Evolutionary conservation across 2,329 filamentous ascomycete genomes (phyloP).

Genomic region (Zymoseptoria ardabiliae): DNA sequence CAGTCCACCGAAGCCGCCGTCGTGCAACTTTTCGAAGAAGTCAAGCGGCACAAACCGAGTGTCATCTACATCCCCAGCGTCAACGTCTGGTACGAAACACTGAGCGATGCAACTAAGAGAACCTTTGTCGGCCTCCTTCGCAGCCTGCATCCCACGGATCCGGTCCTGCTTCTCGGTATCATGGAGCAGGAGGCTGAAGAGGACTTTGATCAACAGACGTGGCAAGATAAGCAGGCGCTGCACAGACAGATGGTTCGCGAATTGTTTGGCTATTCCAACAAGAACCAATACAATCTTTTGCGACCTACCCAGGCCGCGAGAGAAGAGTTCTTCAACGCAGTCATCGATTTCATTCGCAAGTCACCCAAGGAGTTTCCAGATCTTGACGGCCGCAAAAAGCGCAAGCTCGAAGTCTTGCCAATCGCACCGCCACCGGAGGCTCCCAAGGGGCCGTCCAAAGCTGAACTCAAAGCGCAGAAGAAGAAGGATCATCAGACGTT

Average conservation of each 20-base stretch:
- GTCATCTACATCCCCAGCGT: slow-evolving; percentile 91
- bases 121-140: slow-evolving; percentile 78
- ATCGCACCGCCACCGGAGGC: slow-evolving; percentile 61
- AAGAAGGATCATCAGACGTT: slow-evolving; percentile 76
- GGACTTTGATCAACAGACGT: slow-evolving; percentile 40
- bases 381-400: slow-evolving; percentile 75
- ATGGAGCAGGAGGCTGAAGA: slow-evolving; percentile 60
- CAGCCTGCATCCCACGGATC: slow-evolving; percentile 81
- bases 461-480: slow-evolving; percentile 71
- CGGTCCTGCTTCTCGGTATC: slow-evolving; percentile 80
- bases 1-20: slow-evolving; percentile 74
- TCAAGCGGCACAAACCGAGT: slow-evolving; percentile 88
- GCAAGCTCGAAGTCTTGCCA: slow-evolving; percentile 69
- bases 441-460: slow-evolving; percentile 56
- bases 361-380: slow-evolving; percentile 82
- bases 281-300: slow-evolving; percentile 64
- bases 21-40: slow-evolving; percentile 83
- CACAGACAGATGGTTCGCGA: slow-evolving; percentile 55
- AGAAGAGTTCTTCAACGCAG: slow-evolving; percentile 68
- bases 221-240: slow-evolving; percentile 22
- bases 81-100: slow-evolving; percentile 74
- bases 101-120: slow-evolving; percentile 58
- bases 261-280: slow-evolving; percentile 77
- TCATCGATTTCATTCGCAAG: slow-evolving; percentile 70
- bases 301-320: slow-evolving; percentile 58